Conservation (phyloP, 176 grass and related monocot genomes). For the Phoenix dactylifera region DNA sequence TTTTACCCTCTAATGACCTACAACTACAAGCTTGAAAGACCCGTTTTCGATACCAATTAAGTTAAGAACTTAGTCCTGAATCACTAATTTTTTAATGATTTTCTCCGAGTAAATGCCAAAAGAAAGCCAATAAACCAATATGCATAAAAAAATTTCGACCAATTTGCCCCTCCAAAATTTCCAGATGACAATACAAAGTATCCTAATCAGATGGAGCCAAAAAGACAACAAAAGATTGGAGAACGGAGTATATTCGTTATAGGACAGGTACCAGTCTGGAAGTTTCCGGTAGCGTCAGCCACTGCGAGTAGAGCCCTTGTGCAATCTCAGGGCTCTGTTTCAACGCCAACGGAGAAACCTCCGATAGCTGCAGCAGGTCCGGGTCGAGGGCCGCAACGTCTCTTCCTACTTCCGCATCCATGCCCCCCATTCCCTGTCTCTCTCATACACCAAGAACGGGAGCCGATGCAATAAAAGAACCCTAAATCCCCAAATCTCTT, state of each 20-base stretch:
- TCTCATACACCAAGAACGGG: constrained; percentile 52
- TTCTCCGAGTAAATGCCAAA: too few relatives aligned
- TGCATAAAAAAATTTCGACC: too few relatives aligned
- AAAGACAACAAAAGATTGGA: too few relatives aligned
- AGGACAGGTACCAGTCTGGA: constrained; percentile 66
- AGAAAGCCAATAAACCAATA: too few relatives aligned
- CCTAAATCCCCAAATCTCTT: neutral
- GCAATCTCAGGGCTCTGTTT: constrained; percentile 58
- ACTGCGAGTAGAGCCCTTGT: constrained; percentile 73
- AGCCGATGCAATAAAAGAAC: neutral
- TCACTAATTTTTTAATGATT: too few relatives aligned
- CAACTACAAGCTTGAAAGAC: too few relatives aligned
- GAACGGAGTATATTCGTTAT: neutral
- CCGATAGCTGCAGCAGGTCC: constrained; percentile 86
- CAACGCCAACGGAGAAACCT: constrained; percentile 62
- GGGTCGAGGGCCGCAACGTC: constrained; percentile 75
- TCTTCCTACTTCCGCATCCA: constrained; percentile 71
- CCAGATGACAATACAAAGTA: too few relatives aligned
- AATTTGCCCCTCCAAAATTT: too few relatives aligned
- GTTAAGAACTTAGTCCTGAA: too few relatives aligned
- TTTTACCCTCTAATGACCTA: too few relatives aligned
- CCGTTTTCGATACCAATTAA: too few relatives aligned
- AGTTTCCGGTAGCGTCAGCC: constrained; percentile 80
- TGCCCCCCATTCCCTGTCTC: constrained; percentile 32
- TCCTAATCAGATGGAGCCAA: too few relatives aligned